phyloP scores from a whole-genome alignment of 2,329 filamentous ascomycete species.

The Exophiala sideris region DNA sequence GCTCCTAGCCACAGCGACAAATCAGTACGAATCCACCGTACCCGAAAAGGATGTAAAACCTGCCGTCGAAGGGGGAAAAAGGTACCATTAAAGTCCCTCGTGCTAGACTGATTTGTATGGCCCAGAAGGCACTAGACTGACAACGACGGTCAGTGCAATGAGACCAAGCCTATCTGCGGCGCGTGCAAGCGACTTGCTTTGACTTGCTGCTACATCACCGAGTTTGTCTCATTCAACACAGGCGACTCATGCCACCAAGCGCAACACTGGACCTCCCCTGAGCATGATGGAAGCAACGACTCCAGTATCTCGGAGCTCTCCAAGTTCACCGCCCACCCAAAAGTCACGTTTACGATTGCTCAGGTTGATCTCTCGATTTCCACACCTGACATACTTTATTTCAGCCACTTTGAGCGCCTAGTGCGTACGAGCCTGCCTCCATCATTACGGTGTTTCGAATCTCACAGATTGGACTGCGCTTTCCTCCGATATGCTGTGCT shows the following conservation, averaged over 20 bases:
- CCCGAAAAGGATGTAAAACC: neutral
- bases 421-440: conserved; percentile 1
- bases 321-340: neutral
- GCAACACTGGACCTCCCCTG: neutral
- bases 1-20: too few relatives aligned
- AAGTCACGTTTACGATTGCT: neutral
- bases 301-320: neutral
- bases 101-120: neutral
- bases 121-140: neutral
- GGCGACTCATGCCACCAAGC: neutral
- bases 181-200: conserved; percentile 7
- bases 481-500: conserved; percentile 6
- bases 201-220: conserved; percentile 1
- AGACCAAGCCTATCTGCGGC: conserved; percentile 4
- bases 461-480: neutral
- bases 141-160: conserved; percentile 9
- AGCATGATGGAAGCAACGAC: too few relatives aligned
- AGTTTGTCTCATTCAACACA: conserved; percentile 1
- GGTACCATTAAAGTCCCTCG: too few relatives aligned
- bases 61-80: neutral
- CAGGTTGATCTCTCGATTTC: neutral
- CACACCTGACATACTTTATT: conserved; percentile 1
- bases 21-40: too few relatives aligned
- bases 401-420: conserved; percentile 11
- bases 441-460: neutral